Evolutionary conservation across 2,329 filamentous ascomycete species (phyloP), one percentile per base, ranked within the genome.

Genomic region (Fusarium humuli): DNA sequence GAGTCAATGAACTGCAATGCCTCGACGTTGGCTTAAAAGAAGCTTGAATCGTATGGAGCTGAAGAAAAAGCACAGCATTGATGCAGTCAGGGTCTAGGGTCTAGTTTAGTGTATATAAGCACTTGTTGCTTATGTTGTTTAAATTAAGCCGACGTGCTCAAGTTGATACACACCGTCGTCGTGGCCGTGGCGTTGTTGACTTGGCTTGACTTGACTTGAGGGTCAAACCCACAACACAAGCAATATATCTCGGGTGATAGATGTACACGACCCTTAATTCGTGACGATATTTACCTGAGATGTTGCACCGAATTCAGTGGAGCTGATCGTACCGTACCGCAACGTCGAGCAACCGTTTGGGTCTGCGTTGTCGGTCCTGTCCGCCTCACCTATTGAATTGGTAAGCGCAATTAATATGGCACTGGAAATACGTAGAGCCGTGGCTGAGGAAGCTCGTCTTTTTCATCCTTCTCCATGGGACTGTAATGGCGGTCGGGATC

Each of bases 71-170:
- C 44, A 49, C 53, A 22, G 13, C 25, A 44, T 32, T 32, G 20
- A 22, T 29, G 29, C 13, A 30, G 37, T 29, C 23, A 40, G 42
- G 58, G 57, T 53, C 34, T 10, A 42, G 58, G 29, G 40, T 37
- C 27, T 14, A 46, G 53, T 37, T 34, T 37, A 40, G 54, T 44
- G 54, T 61, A 37, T 60, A 49, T 66, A 41, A 67, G 62, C 63
- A 49, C 56, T 61, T 61, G 22, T 30, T 44, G 41, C 41, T 47
- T 42, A 20, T 48, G 13, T 45, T 40, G 25, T 32, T 44, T 18
- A 56, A 44, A 57, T 57, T 57, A 57, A 37, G n/a, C 57, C 48
- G 44, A 40, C 25, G 25, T 34, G 22, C 7, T n/a, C 37, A 54
- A 29, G 25, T 50, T 54, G 48, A 67, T 45, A 46, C 22, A 48